Base-by-base conservation (phyloP, 2,329 filamentous ascomycete species). In the Teratosphaeria destructans region DNA sequence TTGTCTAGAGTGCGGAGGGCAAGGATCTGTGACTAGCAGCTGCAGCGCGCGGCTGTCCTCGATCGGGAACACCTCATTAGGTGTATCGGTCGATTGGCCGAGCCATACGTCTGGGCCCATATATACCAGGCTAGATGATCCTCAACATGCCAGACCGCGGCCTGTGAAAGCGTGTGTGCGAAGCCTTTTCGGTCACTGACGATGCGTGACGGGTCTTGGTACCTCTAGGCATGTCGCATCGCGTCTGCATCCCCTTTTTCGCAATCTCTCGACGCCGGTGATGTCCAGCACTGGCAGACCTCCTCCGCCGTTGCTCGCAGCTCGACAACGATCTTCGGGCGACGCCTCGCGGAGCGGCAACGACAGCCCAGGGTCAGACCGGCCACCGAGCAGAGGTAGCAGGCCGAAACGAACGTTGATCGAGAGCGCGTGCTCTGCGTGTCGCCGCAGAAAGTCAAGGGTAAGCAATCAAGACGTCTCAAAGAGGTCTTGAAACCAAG, bases 361-460 rank as follows among this genome's bases (percentile, higher is more conserved):
- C 34, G n/a, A 35, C 32, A 56, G 26, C 16, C 35, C n/a, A n/a
- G 23, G 16, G 6, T 54, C 32, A 11, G 35, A 52, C 32, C 59
- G 47, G 1, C 34, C 34, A n/a, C 32, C 55, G 14, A 32, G 32
- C 43, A 23, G 27, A n/a, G 34, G 59, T 4, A 32, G 27, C 53
- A 47, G 57, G 52, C 57, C 62, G 32, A 67, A 64, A 57, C 62
- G 65, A 39, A 65, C 63, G 19, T 56, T 66, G 8, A 66, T 67
- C 19, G 65, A 66, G 47, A 67, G 62, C 39, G 65, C 65, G 3
- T 67, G 65, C 58, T 57, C 59, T 11, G 64, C 64, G 14, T 67
- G 65, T 57, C 60, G 65, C 43, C 59, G 57, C 19, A 52, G 65
- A 35, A 67, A 67, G 53, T 67, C 65, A 26, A 57, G 61, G 58